A percentile compares a stretch with the other conserved stretches of the same genome.
Conservation (phyloP, 106 monocot genomes). For the Dendrobium catenatum region DNA sequence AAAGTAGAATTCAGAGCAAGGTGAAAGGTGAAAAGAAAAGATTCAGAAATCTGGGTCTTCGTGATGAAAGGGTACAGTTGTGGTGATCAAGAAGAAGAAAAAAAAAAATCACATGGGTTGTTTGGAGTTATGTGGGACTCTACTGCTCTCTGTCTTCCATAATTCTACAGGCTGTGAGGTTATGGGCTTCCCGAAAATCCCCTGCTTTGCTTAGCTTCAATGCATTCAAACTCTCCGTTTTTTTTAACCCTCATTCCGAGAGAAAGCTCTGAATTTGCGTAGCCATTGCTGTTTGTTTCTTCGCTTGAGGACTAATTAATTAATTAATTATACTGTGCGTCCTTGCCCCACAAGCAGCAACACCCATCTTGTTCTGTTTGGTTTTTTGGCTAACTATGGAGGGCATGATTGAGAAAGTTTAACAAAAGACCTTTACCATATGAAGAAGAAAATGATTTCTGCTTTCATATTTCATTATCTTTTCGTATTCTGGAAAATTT, state of each 20-base stretch:
- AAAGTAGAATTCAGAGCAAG: neutral
- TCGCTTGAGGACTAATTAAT: neutral
- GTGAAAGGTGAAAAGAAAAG: neutral
- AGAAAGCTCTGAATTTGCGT: neutral
- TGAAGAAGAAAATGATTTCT: neutral
- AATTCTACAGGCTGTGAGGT: slow-evolving; percentile 35
- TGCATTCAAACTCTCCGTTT: neutral
- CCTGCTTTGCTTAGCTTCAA: neutral
- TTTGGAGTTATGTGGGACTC: slow-evolving; percentile 23
- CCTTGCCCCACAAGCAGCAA: neutral
- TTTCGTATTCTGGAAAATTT: neutral
- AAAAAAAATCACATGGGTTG: slow-evolving; percentile 36
- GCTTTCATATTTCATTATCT: neutral
- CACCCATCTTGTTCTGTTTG: neutral
- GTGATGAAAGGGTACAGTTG: slow-evolving; percentile 9
- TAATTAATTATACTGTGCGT: neutral
- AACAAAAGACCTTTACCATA: neutral
- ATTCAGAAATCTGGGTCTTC: neutral
- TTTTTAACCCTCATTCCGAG: neutral
- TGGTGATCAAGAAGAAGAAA: neutral
- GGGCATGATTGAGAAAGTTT: slow-evolving; percentile 2
- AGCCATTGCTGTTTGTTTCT: neutral
- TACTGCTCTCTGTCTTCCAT: slow-evolving; percentile 8
- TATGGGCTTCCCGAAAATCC: slow-evolving; percentile 14
- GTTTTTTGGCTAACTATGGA: neutral